Evolutionary conservation across 495 filamentous ascomycete genomes (phyloP), one percentile per base, ranked within the genome.

Genomic region (Xylaria curta): DNA sequence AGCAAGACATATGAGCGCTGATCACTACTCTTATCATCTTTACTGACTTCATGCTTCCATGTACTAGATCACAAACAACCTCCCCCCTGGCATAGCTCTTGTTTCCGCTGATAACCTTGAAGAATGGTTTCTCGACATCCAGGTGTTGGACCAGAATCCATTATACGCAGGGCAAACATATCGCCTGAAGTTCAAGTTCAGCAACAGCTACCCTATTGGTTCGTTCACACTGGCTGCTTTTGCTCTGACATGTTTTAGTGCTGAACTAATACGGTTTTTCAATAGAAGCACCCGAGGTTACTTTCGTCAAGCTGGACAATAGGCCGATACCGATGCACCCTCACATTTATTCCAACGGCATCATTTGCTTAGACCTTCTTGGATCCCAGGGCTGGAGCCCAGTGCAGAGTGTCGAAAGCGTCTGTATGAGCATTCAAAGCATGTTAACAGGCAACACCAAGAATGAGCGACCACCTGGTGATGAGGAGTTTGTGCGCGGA

Each of bases 371-470:
- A 28, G 97, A 99, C 74, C 90, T 99, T 0, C 91, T 99, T 21
- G 93, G 94, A 69, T 75, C 82, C 21, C 90, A 92, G 62, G 96
- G 97, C 73, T 99, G 96, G 96, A 94, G 91, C 15, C 96, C 96
- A 0, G 95, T 98, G 12, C 97, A 98, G 80, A 98, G 94, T 38
- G 96, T 97, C 15, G 95, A 99, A 85, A 97, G 92, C 75, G 90
- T 99, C 56, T 97, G 94, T 85, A 96, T 99, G 90, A 97, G 94
- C 79, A 89, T 99, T 58, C 96, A 99, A 83, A 97, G 94, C 82
- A 99, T 99, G 96, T 80, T 99, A 76, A 97, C 96, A 0, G 92
- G 94, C 8, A 99, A 99, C 79, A 91, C 86, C 28, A 96, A 93
- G 82, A 92, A 96, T 73, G 95, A 94, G 79, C 86, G 94, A 19